Percentiles rank a stretch among this genome's conserved stretches.
phyloP scores from a whole-genome alignment of 1,284 basidiomycete species.

The Cerioporus squamosus region DNA sequence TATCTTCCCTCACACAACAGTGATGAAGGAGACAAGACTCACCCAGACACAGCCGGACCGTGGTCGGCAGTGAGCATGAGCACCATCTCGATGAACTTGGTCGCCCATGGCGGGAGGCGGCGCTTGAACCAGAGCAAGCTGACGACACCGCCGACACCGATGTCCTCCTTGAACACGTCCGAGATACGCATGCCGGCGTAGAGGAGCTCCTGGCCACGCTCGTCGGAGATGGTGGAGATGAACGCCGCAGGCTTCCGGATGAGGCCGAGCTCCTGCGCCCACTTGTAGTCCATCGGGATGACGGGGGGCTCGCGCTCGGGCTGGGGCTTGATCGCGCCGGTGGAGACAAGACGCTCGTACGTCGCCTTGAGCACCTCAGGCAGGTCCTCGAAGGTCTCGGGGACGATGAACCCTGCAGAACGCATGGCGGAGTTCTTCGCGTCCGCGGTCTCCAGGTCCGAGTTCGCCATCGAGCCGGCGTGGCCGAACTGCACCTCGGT shows the following conservation, averaged over 20 bases:
- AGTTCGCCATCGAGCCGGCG: slow-evolving; percentile 98
- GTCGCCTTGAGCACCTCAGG: slow-evolving; percentile 84
- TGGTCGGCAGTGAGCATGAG: slow-evolving; percentile 99
- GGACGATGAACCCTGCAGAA: slow-evolving; percentile 94
- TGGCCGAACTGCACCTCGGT: slow-evolving; percentile 99
- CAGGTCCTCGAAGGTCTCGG: slow-evolving; percentile 97
- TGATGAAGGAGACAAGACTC: slow-evolving; percentile 15
- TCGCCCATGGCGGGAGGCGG: slow-evolving; percentile 82
- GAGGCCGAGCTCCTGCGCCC: slow-evolving; percentile 98
- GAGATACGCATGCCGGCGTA: slow-evolving; percentile 99
- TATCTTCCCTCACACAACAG: neutral
- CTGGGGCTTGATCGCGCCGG: slow-evolving; percentile 75
- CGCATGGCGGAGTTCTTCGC: slow-evolving; percentile 98
- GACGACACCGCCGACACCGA: slow-evolving; percentile 97
- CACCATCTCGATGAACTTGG: slow-evolving; percentile 99
- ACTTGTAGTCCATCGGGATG: slow-evolving; percentile 99
- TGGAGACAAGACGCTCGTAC: slow-evolving; percentile 83
- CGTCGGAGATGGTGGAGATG: slow-evolving; percentile 99
- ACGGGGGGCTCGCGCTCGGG: slow-evolving; percentile 89
- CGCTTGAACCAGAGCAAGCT: slow-evolving; percentile 98
- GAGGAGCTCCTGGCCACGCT: slow-evolving; percentile 97
- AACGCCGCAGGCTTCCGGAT: slow-evolving; percentile 99
- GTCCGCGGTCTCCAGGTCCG: slow-evolving; percentile 95
- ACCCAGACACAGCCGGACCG: slow-evolving; percentile 91
- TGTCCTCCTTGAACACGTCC: slow-evolving; percentile 97